These are phyloP conservation scores for Penicillium antarcticum DNA, from an alignment of 495 filamentous ascomycete genomes.

Conservation along the genomic window DNA sequence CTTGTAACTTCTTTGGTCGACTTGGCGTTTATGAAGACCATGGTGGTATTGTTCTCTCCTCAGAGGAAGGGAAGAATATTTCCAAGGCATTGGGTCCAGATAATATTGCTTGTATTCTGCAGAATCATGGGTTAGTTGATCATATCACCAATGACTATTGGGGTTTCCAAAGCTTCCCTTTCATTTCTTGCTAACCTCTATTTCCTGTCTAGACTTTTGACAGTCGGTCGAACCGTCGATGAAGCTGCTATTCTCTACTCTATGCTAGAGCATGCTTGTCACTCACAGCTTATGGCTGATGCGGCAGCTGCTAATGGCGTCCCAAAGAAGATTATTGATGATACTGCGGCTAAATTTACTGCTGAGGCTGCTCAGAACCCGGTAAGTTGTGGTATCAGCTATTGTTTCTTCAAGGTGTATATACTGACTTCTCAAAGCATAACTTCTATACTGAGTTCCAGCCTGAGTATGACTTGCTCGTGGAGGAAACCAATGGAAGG, in stretches of 20 bases:
- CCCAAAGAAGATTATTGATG: slow-evolving; percentile 50
- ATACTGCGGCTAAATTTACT: slow-evolving; percentile 38
- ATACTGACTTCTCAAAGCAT: slow-evolving; percentile 26
- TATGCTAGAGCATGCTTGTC: slow-evolving; percentile 62
- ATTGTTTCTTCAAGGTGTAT: background rate
- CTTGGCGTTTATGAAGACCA: slow-evolving; percentile 52
- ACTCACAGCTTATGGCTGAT: slow-evolving; percentile 63
- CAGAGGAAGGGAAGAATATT: slow-evolving; percentile 59
- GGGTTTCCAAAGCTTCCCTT: background rate
- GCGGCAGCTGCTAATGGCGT: slow-evolving; percentile 57
- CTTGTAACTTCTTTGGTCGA: slow-evolving; percentile 54
- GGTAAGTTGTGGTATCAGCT: slow-evolving; percentile 17
- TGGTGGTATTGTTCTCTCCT: slow-evolving; percentile 55
- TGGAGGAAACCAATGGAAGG: slow-evolving; percentile 42
- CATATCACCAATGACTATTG: no score
- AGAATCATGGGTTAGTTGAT: slow-evolving; percentile 59
- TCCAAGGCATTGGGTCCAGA: slow-evolving; percentile 55
- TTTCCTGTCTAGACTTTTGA: slow-evolving; percentile 43
- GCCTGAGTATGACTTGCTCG: slow-evolving; percentile 43
- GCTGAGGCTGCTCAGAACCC: slow-evolving; percentile 39
- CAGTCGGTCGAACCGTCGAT: slow-evolving; percentile 61
- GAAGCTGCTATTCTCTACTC: slow-evolving; percentile 68
- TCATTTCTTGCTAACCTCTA: background rate
- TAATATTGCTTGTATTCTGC: slow-evolving; percentile 61
- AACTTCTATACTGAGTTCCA: slow-evolving; percentile 47